A percentile compares a stretch with the other conserved stretches of the same genome.
Conservation (phyloP, 306 rosid genomes). For the Fagus crenata region DNA sequence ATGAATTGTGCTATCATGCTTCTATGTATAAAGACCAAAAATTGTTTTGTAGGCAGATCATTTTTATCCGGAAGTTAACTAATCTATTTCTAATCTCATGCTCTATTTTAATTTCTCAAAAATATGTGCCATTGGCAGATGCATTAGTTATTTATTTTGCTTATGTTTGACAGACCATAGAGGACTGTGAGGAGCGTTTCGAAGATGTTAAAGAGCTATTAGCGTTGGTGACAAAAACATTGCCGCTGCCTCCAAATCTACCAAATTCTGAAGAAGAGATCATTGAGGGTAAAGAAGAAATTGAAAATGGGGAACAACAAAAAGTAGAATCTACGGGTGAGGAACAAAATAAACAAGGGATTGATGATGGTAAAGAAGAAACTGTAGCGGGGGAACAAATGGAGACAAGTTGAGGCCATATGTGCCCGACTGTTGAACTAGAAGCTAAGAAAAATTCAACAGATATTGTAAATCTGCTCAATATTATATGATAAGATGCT, state of each 20-base stretch:
- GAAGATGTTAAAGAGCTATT: slow-evolving; percentile 46
- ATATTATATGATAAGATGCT: too few species aligned
- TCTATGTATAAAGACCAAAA: neutral
- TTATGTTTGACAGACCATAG: slow-evolving; percentile 48
- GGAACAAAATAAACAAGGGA: slow-evolving; percentile 17
- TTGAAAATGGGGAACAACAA: slow-evolving; percentile 3
- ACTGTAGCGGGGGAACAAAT: slow-evolving; percentile 30
- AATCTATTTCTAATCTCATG: slow-evolving; percentile 13
- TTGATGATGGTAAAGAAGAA: slow-evolving; percentile 15
- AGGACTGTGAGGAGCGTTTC: slow-evolving; percentile 43
- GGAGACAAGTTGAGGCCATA: slow-evolving; percentile 35
- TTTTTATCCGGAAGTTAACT: neutral
- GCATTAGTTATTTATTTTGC: slow-evolving; percentile 1
- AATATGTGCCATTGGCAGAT: neutral
- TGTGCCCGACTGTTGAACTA: neutral
- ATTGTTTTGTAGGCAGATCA: neutral
- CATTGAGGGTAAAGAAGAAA: slow-evolving; percentile 21
- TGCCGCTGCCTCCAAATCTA: slow-evolving; percentile 33
- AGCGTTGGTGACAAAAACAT: slow-evolving; percentile 48
- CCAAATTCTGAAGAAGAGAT: slow-evolving; percentile 18
- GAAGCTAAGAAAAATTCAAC: too few species aligned
- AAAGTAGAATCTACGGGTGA: slow-evolving; percentile 15
- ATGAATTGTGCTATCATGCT: neutral
- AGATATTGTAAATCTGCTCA: too few species aligned
- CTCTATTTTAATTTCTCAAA: neutral